phyloP scores from a whole-genome alignment of 345 rosid genomes.

The Odontarrhena argentea region DNA sequence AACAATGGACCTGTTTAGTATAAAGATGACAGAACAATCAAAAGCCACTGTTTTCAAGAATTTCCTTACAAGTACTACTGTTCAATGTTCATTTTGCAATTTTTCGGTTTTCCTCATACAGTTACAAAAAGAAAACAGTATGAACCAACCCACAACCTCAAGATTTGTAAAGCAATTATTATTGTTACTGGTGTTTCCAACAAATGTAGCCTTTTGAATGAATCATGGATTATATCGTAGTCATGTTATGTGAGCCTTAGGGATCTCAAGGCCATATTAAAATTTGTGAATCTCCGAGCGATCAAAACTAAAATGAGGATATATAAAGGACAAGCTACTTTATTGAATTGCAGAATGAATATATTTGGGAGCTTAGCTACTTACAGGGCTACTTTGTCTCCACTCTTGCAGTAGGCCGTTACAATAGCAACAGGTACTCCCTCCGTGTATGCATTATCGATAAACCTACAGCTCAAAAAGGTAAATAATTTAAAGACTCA shows the following conservation, averaged over 20 bases:
- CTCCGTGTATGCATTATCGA: slow-evolving; percentile 64
- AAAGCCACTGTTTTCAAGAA: neutral
- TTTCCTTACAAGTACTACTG: neutral
- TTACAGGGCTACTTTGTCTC: slow-evolving; percentile 79
- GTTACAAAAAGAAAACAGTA: neutral
- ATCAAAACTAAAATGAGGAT: neutral
- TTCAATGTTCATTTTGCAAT: neutral
- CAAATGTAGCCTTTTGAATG: neutral
- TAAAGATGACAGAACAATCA: neutral
- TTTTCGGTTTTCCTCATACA: neutral
- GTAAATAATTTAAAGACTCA: neutral
- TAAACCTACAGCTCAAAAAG: slow-evolving; percentile 58
- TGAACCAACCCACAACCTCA: neutral
- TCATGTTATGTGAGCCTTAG: slow-evolving; percentile 2
- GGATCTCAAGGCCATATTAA: neutral
- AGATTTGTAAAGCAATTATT: neutral
- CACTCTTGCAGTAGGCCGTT: slow-evolving; percentile 66
- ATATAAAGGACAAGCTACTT: neutral
- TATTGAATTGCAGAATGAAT: slow-evolving; percentile 6
- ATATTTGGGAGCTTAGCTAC: slow-evolving; percentile 6
- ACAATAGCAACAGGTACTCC: slow-evolving; percentile 68
- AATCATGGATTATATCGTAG: neutral
- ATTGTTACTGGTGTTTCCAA: neutral
- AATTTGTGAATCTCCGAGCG: neutral
- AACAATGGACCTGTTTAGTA: slow-evolving; percentile 57